A percentile compares a stretch with the other conserved stretches of the same genome.
Evolutionary conservation across 164 flowering plant genomes (phyloP).

Genomic region (Paratinospora sagittata): DNA sequence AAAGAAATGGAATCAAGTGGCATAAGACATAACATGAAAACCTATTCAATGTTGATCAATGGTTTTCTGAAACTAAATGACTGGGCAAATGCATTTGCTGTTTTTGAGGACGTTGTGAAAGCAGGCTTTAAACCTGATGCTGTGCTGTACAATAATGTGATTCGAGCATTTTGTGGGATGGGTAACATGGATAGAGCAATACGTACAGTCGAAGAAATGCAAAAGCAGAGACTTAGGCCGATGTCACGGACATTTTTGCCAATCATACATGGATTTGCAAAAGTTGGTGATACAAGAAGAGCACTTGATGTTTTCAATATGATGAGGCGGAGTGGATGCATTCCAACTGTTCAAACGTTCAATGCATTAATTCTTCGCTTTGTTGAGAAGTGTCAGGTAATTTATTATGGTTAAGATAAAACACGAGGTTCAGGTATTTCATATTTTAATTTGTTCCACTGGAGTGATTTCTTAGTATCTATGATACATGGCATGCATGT

Average conservation of each 20-base stretch:
- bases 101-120: conserved; percentile 75
- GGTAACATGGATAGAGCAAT: conserved; percentile 93
- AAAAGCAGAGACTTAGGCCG: conserved; percentile 66
- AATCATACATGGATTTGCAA: conserved; percentile 82
- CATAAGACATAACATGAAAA: conserved; percentile 86
- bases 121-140: conserved; percentile 90
- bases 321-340: conserved; percentile 91
- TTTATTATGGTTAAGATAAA: neutral
- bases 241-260: conserved; percentile 88
- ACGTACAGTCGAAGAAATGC: conserved; percentile 72
- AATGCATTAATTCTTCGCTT: conserved; percentile 87
- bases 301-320: conserved; percentile 73
- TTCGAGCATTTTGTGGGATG: conserved; percentile 93
- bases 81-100: conserved; percentile 93
- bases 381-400: conserved; percentile 89
- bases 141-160: conserved; percentile 84
- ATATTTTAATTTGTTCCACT: neutral
- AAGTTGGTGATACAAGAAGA: conserved; percentile 67
- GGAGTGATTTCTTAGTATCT: neutral
- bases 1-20: conserved; percentile 66
- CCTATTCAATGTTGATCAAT: conserved; percentile 91
- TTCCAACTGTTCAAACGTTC: conserved; percentile 85
- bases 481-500: neutral
- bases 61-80: conserved; percentile 82
- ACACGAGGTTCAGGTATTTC: no score